Evolutionary conservation across 2,329 filamentous ascomycete genomes (phyloP), one percentile per base, ranked within the genome.

Genomic region (Ascochyta koolunga): DNA sequence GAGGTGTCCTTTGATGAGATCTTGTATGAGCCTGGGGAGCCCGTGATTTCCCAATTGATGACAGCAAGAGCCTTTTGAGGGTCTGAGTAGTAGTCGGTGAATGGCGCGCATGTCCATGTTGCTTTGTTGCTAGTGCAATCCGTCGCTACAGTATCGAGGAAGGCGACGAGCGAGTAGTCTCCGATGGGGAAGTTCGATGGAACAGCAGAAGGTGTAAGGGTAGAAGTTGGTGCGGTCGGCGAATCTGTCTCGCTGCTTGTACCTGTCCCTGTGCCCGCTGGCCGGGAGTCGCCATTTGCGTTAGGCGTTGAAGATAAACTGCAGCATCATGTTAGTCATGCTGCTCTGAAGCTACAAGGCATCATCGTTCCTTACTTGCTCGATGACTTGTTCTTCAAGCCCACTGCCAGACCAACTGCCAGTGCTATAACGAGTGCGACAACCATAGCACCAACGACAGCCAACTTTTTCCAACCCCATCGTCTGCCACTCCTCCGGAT

Each of bases 101-200:
- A 83, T 1, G 86, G 85, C 56, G 81, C 83, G 76, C 87, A 90
- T 49, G 78, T 77, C 84, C 86, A 90, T 1, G 85, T 85, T 4
- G 78, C 73, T 0, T 82, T 60, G 60, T 84, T 81, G 13, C 82
- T 79, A 0, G 85, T 86, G 72, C 88, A 90, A 42, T 78, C 78
- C 6, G 83, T 81, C 15, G 75, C 73, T 2, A 81, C 73, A 5
- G 77, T 81, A 43, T 79, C 76, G 33, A 90, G 82, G 54, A 82
- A 82, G 19, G 85, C 85, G 6, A 81, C 77, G 61, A 90, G 78
- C 32, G 82, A 78, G 70, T 85, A 89, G n/a, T 82, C 80, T 5
- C 87, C 88, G 1, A 82, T 74, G 1, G 87, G 88, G 62, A 89
- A 89, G 47, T 73, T 68, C 11, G 67, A 59, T 16, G 68, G 66